Percentiles rank a stretch among this genome's conserved stretches.
phyloP scores from a whole-genome alignment of 345 rosid species.

The Ceriops decandra region DNA sequence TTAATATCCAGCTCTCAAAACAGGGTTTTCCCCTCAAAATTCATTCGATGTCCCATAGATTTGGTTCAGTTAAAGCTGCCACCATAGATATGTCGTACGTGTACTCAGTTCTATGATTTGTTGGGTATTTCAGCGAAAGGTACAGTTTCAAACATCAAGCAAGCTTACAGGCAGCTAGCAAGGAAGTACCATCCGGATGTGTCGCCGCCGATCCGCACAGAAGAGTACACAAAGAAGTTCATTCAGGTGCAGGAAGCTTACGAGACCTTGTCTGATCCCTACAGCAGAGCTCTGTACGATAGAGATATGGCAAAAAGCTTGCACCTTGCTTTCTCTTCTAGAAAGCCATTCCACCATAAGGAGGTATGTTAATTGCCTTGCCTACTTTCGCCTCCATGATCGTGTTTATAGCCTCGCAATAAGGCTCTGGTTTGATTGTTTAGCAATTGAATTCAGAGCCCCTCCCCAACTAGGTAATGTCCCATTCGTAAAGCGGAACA shows the following conservation, averaged over 20 bases:
- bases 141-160: conserved; percentile 4
- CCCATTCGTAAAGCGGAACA: no score
- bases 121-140: conserved; percentile 9
- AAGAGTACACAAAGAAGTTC: conserved; percentile 13
- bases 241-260: conserved; percentile 17
- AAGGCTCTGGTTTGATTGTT: neutral
- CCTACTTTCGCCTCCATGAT: neutral
- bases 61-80: neutral
- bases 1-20: neutral
- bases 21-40: neutral
- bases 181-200: conserved; percentile 13
- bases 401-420: neutral
- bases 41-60: neutral
- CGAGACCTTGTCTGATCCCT: conserved; percentile 14
- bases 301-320: neutral
- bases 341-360: neutral
- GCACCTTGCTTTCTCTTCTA: neutral
- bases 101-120: conserved; percentile 1
- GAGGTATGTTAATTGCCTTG: neutral
- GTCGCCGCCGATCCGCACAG: conserved; percentile 1
- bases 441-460: no score
- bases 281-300: conserved; percentile 7
- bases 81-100: neutral
- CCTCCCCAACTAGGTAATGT: no score
- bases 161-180: conserved; percentile 8